Percentiles rank a stretch among this genome's conserved stretches.
These are phyloP conservation scores for Cryphonectria parasitica DNA, from an alignment of 2,329 filamentous ascomycete species.

Conservation along the genomic window DNA sequence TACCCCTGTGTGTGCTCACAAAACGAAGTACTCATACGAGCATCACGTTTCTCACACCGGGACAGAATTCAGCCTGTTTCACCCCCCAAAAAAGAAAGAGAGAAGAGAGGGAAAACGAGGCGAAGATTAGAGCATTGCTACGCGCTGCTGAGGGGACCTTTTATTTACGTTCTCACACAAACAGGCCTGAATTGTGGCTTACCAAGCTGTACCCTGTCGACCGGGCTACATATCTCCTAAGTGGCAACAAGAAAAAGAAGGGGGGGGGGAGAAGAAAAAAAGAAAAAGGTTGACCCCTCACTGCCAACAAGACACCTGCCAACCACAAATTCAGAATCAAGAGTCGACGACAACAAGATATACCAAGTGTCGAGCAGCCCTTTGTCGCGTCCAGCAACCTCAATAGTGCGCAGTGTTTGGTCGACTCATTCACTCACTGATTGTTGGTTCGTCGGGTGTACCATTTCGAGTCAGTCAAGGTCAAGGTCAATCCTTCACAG, in stretches of 20 bases:
- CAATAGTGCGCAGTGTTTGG: background rate
- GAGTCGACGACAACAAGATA: background rate
- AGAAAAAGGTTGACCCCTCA: background rate
- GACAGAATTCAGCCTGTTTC: background rate
- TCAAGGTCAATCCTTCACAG: background rate
- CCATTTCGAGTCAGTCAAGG: background rate
- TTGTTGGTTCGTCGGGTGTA: background rate
- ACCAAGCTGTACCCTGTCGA: constrained; percentile 29
- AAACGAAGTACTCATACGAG: background rate
- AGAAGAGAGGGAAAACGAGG: background rate
- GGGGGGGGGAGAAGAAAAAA: too few species aligned
- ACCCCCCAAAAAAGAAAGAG: background rate
- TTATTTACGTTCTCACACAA: constrained; percentile 18
- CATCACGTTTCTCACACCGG: background rate
- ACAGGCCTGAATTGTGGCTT: constrained; percentile 16
- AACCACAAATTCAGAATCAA: background rate
- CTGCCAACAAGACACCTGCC: background rate
- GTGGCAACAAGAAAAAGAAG: background rate
- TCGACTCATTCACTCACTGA: background rate
- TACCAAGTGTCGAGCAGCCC: background rate
- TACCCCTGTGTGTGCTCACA: background rate
- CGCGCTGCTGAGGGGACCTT: constrained; percentile 11
- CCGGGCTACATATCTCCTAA: constrained; percentile 1
- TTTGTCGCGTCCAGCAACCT: background rate
- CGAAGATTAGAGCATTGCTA: background rate